Conservation (phyloP, 495 filamentous ascomycete species). For the Daldinia loculata region DNA sequence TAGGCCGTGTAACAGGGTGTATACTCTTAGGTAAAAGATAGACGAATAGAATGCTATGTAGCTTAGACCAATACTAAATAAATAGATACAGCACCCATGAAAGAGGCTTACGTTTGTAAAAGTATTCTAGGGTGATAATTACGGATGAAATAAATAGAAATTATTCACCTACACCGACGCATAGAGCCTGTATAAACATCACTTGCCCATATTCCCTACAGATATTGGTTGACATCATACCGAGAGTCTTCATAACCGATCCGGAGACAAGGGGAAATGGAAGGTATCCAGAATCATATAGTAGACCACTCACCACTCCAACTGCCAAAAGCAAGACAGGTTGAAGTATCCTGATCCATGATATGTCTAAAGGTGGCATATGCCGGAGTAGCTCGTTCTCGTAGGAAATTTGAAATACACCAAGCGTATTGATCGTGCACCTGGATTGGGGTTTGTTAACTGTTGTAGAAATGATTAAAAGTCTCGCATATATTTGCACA, state of each 20-base stretch:
- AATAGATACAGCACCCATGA: conserved; percentile 71
- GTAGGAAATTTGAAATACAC: conserved; percentile 77
- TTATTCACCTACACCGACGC: conserved; percentile 64
- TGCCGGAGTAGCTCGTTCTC: conserved; percentile 48
- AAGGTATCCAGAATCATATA: conserved; percentile 65
- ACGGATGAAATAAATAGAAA: conserved; percentile 69
- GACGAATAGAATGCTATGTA: conserved; percentile 74
- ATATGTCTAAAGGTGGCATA: conserved; percentile 55
- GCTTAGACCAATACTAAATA: conserved; percentile 64
- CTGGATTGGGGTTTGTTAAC: conserved; percentile 48
- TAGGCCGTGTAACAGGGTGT: conserved; percentile 62
- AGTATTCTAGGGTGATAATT: conserved; percentile 71
- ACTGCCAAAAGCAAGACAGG: conserved; percentile 61
- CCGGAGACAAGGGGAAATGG: conserved; percentile 19
- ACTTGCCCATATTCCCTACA: conserved; percentile 59
- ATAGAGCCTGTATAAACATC: conserved; percentile 65
- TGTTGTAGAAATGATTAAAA: background rate
- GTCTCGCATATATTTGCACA: conserved; percentile 34
- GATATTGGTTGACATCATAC: conserved; percentile 32
- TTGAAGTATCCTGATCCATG: conserved; percentile 64
- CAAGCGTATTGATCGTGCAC: conserved; percentile 65
- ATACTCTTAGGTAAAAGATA: conserved; percentile 68
- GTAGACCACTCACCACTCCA: conserved; percentile 60
- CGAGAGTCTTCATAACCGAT: conserved; percentile 20
- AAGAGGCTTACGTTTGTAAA: conserved; percentile 66